These are phyloP conservation scores for Diaporthe velutina DNA, from an alignment of 2,329 filamentous ascomycete genomes.

Conservation along the genomic window DNA sequence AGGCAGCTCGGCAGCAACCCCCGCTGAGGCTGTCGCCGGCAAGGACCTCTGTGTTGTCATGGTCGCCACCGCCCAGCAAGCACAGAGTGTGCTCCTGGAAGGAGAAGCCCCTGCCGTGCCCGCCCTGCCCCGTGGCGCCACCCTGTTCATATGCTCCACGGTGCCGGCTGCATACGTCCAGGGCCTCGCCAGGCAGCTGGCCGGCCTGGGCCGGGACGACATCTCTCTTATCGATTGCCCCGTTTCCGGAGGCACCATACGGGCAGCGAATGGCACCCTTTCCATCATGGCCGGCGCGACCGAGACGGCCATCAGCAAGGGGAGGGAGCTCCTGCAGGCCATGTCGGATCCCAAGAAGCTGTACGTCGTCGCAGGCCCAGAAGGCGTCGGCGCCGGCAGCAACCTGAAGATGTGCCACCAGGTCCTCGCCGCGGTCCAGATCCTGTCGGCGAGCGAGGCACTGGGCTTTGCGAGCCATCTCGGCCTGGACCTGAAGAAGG, in stretches of 20 bases:
- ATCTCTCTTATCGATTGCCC: constrained; percentile 78
- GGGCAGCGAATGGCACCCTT: constrained; percentile 78
- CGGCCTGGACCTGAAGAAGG: constrained; percentile 61
- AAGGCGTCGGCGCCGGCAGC: constrained; percentile 69
- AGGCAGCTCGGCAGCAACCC: constrained; percentile 69
- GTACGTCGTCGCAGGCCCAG: constrained; percentile 67
- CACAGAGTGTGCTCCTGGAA: constrained; percentile 74
- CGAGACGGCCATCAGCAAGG: constrained; percentile 68
- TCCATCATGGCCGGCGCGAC: constrained; percentile 80
- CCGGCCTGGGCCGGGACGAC: constrained; percentile 68
- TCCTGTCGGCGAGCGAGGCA: constrained; percentile 70
- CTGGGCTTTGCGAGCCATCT: constrained; percentile 70
- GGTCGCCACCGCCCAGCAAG: constrained; percentile 81
- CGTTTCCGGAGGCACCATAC: constrained; percentile 77
- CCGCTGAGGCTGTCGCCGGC: constrained; percentile 70
- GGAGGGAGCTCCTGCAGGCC: constrained; percentile 69
- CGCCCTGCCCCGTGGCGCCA: constrained; percentile 67
- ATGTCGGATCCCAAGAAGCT: constrained; percentile 74
- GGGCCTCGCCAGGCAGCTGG: constrained; percentile 69
- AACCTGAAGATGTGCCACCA: constrained; percentile 76
- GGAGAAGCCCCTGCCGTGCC: constrained; percentile 62
- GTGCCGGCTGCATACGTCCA: constrained; percentile 76
- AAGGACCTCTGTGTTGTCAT: constrained; percentile 77
- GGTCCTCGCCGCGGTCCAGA: constrained; percentile 73
- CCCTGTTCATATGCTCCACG: constrained; percentile 77